Conservation (phyloP, 176 grass and related monocot genomes). For the Zoysia pacifica region DNA sequence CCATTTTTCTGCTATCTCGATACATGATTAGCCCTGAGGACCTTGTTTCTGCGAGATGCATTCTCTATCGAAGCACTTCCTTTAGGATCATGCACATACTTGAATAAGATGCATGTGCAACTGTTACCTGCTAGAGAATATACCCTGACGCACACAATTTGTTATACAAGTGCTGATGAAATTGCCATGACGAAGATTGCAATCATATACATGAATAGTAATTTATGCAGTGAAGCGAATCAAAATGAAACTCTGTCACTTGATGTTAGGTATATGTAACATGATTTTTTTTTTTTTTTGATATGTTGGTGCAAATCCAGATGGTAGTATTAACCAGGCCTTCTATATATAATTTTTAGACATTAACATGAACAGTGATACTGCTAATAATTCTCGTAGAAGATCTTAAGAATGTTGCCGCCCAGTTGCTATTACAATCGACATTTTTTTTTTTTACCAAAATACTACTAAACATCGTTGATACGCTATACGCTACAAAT, state of each 20-base stretch:
- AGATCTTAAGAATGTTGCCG: not conserved
- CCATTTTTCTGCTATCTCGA: not conserved
- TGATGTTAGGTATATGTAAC: not conserved
- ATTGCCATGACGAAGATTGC: not conserved
- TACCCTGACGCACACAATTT: not conserved
- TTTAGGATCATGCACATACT: not conserved
- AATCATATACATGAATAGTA: not conserved
- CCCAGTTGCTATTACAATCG: not conserved
- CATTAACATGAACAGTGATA: not conserved
- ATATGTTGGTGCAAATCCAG: not conserved
- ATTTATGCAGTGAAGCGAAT: not conserved
- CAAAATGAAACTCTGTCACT: not conserved
- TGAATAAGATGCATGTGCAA: slow-evolving; percentile 9
- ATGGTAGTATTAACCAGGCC: not conserved
- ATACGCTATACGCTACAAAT: not conserved
- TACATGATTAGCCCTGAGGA: not conserved
- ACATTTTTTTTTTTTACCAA: not conserved
- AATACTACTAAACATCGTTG: not conserved
- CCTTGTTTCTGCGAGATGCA: not conserved
- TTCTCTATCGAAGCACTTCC: not conserved
- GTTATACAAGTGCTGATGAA: not conserved
- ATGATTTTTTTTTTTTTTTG: no score
- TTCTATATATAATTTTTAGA: not conserved
- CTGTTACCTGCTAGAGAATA: not conserved
- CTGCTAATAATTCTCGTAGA: no score